Evolutionary conservation across 495 filamentous ascomycete species (phyloP).

Genomic region (Tuber microsphaerosporum): DNA sequence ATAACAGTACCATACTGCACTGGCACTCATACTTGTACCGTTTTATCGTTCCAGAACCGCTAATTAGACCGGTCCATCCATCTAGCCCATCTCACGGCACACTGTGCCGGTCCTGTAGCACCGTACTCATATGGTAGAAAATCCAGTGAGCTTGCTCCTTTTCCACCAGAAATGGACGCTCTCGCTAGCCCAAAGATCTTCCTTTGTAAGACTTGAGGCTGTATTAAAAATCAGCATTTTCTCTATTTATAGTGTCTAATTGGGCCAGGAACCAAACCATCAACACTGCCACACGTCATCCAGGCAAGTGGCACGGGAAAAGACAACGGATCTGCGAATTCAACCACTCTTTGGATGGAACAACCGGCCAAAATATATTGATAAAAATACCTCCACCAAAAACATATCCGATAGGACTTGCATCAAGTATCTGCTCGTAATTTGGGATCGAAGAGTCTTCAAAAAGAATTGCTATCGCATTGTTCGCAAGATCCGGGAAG

Average conservation of each 20-base stretch:
- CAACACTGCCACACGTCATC: conserved; percentile 4
- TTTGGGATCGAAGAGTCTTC: background rate
- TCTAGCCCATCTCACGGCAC: background rate
- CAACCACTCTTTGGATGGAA: background rate
- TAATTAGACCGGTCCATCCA: background rate
- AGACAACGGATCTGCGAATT: background rate
- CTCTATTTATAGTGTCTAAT: background rate
- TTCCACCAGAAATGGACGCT: background rate
- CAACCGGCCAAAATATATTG: background rate
- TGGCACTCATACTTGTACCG: background rate
- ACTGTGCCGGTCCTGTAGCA: background rate
- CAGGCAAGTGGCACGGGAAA: background rate
- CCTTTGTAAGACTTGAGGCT: background rate
- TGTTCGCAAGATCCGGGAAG: too few relatives aligned
- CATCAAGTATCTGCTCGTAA: background rate
- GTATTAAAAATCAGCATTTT: background rate
- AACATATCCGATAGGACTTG: background rate
- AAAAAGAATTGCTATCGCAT: too few relatives aligned
- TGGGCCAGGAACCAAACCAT: background rate
- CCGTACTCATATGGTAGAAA: background rate
- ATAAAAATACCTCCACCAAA: background rate
- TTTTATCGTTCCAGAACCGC: background rate
- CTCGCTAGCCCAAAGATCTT: background rate
- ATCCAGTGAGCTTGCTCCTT: background rate
- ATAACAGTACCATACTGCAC: background rate